Evolutionary conservation across 2,329 filamentous ascomycete genomes (phyloP).

Genomic region (Colletotrichum incanum): DNA sequence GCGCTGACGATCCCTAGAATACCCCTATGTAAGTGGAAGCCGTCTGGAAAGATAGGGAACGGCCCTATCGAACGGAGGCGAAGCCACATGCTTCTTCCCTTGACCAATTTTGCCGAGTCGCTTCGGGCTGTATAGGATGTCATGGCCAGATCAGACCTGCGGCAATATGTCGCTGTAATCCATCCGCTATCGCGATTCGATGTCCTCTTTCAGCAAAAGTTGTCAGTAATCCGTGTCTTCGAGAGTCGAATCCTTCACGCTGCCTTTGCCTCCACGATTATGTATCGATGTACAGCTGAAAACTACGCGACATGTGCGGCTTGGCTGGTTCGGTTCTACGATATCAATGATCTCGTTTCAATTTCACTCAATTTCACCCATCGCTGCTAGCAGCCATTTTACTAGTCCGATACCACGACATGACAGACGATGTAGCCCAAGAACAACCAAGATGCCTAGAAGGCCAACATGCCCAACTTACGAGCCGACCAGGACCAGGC

Average conservation of each 20-base stretch:
- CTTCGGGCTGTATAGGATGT: constrained; percentile 46
- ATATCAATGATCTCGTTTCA: constrained; percentile 51
- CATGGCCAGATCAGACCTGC: constrained; percentile 47
- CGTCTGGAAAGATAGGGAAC: constrained; percentile 52
- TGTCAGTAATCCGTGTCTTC: constrained; percentile 45
- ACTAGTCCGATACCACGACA: neutral
- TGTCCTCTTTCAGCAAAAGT: constrained; percentile 48
- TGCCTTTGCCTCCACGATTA: constrained; percentile 55
- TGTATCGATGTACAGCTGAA: neutral
- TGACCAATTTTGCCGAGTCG: constrained; percentile 45
- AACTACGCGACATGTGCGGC: neutral
- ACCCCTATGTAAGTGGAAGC: constrained; percentile 52
- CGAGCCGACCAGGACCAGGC: neutral
- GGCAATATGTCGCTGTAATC: constrained; percentile 37
- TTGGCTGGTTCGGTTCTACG: constrained; percentile 53
- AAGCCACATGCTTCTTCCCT: constrained; percentile 36
- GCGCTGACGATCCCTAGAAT: constrained; percentile 47
- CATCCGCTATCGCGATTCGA: constrained; percentile 2
- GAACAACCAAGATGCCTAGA: neutral
- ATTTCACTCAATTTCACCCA: constrained; percentile 18
- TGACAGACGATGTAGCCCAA: too few species aligned
- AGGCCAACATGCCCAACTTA: neutral
- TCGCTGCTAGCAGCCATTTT: neutral
- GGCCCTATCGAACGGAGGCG: constrained; percentile 43
- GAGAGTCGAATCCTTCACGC: constrained; percentile 56